Percentiles rank a stretch among this genome's conserved stretches.
These are phyloP conservation scores for Penicillium crustosum DNA, from an alignment of 2,329 filamentous ascomycete genomes.

Conservation along the genomic window DNA sequence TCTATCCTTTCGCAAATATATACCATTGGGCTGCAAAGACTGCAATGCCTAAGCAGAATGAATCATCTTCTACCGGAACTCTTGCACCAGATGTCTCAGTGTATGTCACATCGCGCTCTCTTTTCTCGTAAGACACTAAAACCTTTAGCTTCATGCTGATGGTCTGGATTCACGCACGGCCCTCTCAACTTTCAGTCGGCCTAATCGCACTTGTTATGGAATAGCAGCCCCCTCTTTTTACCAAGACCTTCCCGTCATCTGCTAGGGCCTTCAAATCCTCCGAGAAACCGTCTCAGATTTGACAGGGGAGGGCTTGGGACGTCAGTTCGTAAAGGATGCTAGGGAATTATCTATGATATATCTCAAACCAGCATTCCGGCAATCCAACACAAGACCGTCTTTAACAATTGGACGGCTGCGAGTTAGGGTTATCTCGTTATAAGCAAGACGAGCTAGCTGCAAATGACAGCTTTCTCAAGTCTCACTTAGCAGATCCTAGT, in stretches of 20 bases:
- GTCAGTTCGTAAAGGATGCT: constrained; percentile 5
- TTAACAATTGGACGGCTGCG: constrained; percentile 2
- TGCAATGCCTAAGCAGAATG: not conserved
- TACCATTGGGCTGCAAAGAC: not conserved
- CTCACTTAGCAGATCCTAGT: not conserved
- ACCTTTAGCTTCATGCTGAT: not conserved
- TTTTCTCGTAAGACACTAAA: not conserved
- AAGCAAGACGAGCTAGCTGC: not conserved
- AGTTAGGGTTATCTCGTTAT: not conserved
- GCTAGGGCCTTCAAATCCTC: not conserved
- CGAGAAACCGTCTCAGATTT: not conserved
- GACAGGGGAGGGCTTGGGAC: not conserved
- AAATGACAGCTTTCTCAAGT: constrained; percentile 6
- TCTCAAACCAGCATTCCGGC: not conserved
- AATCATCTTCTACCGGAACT: not conserved
- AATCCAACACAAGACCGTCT: not conserved
- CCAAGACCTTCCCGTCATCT: not conserved
- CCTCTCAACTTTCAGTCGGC: not conserved
- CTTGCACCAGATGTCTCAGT: not conserved
- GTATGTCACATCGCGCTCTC: not conserved
- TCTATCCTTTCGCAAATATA: not conserved
- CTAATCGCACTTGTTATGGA: not conserved
- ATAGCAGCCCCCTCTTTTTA: not conserved
- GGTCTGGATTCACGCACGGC: not conserved
- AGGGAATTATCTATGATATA: constrained; percentile 3